Percentiles rank a stretch among this genome's conserved stretches.
Evolutionary conservation across 2,329 filamentous ascomycete species (phyloP).

Genomic region (Arthrocladium fulminans): DNA sequence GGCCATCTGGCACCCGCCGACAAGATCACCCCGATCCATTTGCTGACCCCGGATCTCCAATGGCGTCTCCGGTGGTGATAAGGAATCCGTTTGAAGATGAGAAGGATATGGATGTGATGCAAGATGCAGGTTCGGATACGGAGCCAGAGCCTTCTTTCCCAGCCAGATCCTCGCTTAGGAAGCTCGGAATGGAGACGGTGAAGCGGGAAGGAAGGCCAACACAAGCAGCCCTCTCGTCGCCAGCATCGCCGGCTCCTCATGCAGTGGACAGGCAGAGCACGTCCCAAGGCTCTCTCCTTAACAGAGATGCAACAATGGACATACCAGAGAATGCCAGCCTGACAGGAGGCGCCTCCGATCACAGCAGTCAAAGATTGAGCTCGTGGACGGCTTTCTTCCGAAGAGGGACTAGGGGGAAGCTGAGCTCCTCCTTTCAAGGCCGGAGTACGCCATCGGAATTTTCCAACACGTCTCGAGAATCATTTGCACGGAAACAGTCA

Average conservation of each 20-base stretch:
- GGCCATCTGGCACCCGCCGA: conserved; percentile 9
- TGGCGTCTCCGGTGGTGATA: conserved; percentile 11
- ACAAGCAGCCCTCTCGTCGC: conserved; percentile 34
- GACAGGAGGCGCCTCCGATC: conserved; percentile 48
- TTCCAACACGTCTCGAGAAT: conserved; percentile 83
- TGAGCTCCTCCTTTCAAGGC: conserved; percentile 42
- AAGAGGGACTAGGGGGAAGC: conserved; percentile 50
- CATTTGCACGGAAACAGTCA: conserved; percentile 52
- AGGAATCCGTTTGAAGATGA: conserved; percentile 23
- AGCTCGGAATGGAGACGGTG: conserved; percentile 5
- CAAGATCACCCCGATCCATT: conserved; percentile 13
- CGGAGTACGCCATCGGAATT: conserved; percentile 63
- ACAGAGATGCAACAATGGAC: conserved; percentile 45
- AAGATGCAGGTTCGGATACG: conserved; percentile 14
- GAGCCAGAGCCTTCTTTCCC: conserved; percentile 17
- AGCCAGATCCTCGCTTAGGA: conserved; percentile 18
- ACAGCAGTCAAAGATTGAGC: conserved; percentile 36
- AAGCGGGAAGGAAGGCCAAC: conserved; percentile 9
- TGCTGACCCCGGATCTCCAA: conserved; percentile 10
- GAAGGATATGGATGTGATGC: conserved; percentile 20
- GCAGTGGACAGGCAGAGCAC: conserved; percentile 42
- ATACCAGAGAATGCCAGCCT: conserved; percentile 45
- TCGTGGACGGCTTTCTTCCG: conserved; percentile 69
- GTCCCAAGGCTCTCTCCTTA: conserved; percentile 42
- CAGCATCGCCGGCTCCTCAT: conserved; percentile 39